A percentile compares a stretch with the other conserved stretches of the same genome.
Evolutionary conservation across 352 stramenopile genomes (phyloP).

Genomic region (Globisporangium apiculatum): DNA sequence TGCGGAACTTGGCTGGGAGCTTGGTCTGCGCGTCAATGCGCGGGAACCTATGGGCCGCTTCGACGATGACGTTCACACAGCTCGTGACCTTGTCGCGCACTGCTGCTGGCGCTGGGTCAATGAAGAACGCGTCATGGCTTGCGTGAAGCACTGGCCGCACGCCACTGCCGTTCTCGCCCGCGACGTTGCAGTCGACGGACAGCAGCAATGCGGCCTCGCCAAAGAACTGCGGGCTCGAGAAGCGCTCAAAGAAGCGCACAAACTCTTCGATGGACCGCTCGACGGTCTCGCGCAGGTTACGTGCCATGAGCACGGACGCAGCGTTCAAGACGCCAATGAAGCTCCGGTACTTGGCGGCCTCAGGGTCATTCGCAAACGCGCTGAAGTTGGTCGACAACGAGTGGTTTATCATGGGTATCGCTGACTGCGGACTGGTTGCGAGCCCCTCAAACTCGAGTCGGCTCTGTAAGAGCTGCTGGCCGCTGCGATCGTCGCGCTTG

Average conservation of each 20-base stretch:
- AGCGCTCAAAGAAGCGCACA: conserved; percentile 69
- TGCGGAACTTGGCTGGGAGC: conserved; percentile 55
- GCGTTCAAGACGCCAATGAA: conserved; percentile 76
- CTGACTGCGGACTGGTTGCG: background rate
- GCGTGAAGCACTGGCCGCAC: background rate
- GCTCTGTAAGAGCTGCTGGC: conserved; percentile 30
- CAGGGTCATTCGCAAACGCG: conserved; percentile 24
- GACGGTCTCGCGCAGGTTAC: conserved; percentile 79
- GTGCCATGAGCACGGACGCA: conserved; percentile 85
- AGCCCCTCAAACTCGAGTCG: conserved; percentile 56
- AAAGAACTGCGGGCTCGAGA: conserved; percentile 39
- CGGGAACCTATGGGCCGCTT: conserved; percentile 83
- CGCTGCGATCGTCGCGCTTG: conserved; percentile 11
- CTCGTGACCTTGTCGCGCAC: conserved; percentile 58
- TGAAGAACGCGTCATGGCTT: conserved; percentile 38
- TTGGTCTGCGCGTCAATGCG: conserved; percentile 82
- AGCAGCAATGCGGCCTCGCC: conserved; percentile 59
- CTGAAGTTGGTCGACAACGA: conserved; percentile 6
- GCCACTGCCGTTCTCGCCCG: conserved; percentile 1
- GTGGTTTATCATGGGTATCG: background rate
- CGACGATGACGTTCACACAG: conserved; percentile 67
- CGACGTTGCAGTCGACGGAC: conserved; percentile 36
- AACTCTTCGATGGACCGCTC: conserved; percentile 78
- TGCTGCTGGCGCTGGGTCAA: conserved; percentile 45
- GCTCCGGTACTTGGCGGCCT: conserved; percentile 36